These are phyloP conservation scores for Ophiocordyceps robertsii DNA, from an alignment of 2,329 filamentous ascomycete species.

Conservation along the genomic window DNA sequence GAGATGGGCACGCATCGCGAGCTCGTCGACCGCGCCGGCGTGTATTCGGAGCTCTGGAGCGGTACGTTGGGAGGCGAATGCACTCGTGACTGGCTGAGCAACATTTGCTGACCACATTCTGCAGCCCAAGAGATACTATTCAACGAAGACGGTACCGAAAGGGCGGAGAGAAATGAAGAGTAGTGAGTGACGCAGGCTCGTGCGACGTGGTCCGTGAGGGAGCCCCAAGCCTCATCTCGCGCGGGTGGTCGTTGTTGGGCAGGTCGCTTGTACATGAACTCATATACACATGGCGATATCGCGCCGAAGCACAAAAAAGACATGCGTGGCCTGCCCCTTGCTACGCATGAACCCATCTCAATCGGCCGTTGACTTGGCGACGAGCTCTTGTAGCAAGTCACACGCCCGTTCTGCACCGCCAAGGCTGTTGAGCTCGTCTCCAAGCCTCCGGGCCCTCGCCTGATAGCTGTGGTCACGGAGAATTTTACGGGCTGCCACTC, in stretches of 20 bases:
- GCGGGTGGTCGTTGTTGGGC: too few relatives aligned
- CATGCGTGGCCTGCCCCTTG: too few relatives aligned
- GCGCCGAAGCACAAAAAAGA: too few relatives aligned
- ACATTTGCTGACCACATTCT: background rate
- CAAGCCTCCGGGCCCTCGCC: conserved; percentile 9
- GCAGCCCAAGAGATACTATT: conserved; percentile 51
- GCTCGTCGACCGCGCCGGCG: conserved; percentile 61
- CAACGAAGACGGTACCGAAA: conserved; percentile 29
- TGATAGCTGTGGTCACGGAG: conserved; percentile 10
- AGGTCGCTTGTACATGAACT: too few relatives aligned
- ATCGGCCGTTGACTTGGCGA: background rate
- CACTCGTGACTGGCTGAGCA: background rate
- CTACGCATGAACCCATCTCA: background rate
- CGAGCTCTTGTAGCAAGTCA: conserved; percentile 15
- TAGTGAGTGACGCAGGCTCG: conserved; percentile 5
- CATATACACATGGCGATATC: too few relatives aligned
- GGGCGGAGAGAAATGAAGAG: conserved; percentile 17
- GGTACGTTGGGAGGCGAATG: conserved; percentile 36
- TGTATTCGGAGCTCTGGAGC: conserved; percentile 87
- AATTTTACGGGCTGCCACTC: conserved; percentile 11
- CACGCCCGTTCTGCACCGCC: conserved; percentile 14
- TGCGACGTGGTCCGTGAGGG: background rate
- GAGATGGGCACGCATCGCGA: conserved; percentile 82
- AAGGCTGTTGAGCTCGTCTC: conserved; percentile 14
- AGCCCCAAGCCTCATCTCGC: too few relatives aligned